phyloP scores from a whole-genome alignment of 2,329 filamentous ascomycete genomes.

The Monascus ruber region DNA sequence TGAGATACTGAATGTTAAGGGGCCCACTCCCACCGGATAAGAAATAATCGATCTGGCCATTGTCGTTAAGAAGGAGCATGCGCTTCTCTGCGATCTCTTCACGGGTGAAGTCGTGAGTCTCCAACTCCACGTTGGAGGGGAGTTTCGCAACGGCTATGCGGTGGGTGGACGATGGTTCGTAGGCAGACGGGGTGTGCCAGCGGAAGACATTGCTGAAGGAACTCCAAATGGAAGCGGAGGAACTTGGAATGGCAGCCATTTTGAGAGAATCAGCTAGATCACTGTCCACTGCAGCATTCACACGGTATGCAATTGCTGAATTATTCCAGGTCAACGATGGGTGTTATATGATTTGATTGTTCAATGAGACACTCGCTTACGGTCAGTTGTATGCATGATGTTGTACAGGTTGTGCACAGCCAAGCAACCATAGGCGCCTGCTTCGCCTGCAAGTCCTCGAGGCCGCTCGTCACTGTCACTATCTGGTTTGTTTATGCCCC shows the following conservation, averaged over 20 bases:
- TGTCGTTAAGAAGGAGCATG: slow-evolving; percentile 82
- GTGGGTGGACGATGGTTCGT: slow-evolving; percentile 45
- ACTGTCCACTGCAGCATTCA: slow-evolving; percentile 82
- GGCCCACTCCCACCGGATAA: slow-evolving; percentile 73
- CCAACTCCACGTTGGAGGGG: slow-evolving; percentile 70
- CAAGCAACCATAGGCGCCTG: slow-evolving; percentile 74
- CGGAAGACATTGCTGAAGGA: slow-evolving; percentile 53
- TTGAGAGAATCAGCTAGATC: slow-evolving; percentile 67
- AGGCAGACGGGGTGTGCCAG: slow-evolving; percentile 40
- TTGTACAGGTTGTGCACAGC: slow-evolving; percentile 97
- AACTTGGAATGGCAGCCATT: slow-evolving; percentile 65
- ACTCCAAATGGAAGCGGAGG: slow-evolving; percentile 53
- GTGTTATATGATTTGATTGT: not conserved
- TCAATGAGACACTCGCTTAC: slow-evolving; percentile 15
- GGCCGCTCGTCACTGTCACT: slow-evolving; percentile 52
- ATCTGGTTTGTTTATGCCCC: slow-evolving; percentile 63
- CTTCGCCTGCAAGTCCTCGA: slow-evolving; percentile 60
- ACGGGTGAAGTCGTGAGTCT: slow-evolving; percentile 86
- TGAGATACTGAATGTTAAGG: slow-evolving; percentile 88
- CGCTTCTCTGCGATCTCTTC: slow-evolving; percentile 88
- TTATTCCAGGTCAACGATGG: no score
- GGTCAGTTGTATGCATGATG: slow-evolving; percentile 63
- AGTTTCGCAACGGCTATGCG: slow-evolving; percentile 49
- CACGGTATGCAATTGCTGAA: slow-evolving; percentile 68
- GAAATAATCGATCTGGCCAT: slow-evolving; percentile 89